These are phyloP conservation scores for Quercus cerris DNA, from an alignment of 306 rosid genomes.

Conservation along the genomic window DNA sequence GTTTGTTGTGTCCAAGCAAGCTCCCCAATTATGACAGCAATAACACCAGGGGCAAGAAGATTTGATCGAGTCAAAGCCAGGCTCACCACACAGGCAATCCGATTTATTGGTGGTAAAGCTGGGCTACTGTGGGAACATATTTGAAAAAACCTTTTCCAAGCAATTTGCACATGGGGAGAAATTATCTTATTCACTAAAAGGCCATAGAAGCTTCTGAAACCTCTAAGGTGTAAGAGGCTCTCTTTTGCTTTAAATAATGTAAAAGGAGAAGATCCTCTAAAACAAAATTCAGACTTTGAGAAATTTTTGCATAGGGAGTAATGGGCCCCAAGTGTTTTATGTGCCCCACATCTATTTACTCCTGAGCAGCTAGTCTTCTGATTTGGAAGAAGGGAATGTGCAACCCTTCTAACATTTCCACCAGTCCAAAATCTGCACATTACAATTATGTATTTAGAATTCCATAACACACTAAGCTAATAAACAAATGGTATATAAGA, in stretches of 20 bases:
- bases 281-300: conserved; percentile 21
- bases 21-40: conserved; percentile 56
- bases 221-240: conserved; percentile 19
- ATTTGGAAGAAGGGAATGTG: conserved; percentile 28
- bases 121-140: conserved; percentile 40
- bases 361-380: conserved; percentile 22
- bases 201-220: conserved; percentile 33
- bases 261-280: conserved; percentile 33
- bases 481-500: background rate
- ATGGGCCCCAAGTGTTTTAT: conserved; percentile 24
- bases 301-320: conserved; percentile 27
- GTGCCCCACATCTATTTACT: conserved; percentile 11
- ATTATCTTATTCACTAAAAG: conserved; percentile 27
- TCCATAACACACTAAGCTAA: conserved; percentile 20
- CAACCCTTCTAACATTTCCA: conserved; percentile 46
- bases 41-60: conserved; percentile 54
- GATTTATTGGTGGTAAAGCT: conserved; percentile 45
- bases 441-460: conserved; percentile 11
- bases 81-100: conserved; percentile 64
- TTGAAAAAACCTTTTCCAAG: conserved; percentile 56
- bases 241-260: conserved; percentile 28
- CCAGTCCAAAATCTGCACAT: conserved; percentile 47
- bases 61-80: conserved; percentile 64
- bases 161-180: conserved; percentile 42
- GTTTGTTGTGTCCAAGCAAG: conserved; percentile 39